phyloP scores from a whole-genome alignment of 1,139 yeast species.

The Debaryomyces sp. region DNA sequence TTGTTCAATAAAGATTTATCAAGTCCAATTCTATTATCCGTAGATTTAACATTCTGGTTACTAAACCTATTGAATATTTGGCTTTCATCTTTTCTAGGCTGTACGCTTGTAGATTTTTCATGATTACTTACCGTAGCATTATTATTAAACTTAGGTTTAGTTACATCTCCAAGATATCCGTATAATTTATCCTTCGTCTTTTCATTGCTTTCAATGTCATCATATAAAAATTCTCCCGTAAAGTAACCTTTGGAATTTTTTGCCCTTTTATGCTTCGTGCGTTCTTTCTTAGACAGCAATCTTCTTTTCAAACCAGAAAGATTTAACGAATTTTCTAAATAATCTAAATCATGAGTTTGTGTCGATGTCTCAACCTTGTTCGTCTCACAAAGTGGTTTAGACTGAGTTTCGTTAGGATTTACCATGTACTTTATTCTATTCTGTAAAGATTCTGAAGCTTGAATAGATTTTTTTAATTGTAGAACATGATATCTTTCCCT shows the following conservation, averaged over 20 bases:
- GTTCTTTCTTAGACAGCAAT: constrained; percentile 13
- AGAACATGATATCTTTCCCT: constrained; percentile 46
- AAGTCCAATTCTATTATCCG: constrained; percentile 21
- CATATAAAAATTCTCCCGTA: constrained; percentile 43
- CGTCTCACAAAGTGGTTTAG: constrained; percentile 16
- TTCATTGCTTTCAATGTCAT: constrained; percentile 21
- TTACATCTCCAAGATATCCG: constrained; percentile 37
- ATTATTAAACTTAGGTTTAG: constrained; percentile 29
- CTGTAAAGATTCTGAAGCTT: constrained; percentile 37
- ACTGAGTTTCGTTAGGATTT: constrained; percentile 43
- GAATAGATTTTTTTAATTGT: constrained; percentile 42
- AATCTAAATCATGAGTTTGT: constrained; percentile 41
- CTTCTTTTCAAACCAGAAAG: constrained; percentile 21
- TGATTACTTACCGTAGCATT: not conserved
- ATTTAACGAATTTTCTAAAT: constrained; percentile 29
- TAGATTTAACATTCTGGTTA: constrained; percentile 15
- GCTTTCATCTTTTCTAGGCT: constrained; percentile 20
- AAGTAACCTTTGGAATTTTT: constrained; percentile 28
- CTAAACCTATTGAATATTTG: constrained; percentile 17
- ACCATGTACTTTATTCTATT: constrained; percentile 40
- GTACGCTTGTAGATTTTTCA: not conserved
- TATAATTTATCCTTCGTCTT: constrained; percentile 20
- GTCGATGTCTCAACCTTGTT: constrained; percentile 44
- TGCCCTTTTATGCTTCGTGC: constrained; percentile 17
- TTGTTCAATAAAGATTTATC: constrained; percentile 21